Evolutionary conservation across 164 flowering plant species (phyloP), one percentile per base, ranked within the genome.

Genomic region (Vitis amurensis): DNA sequence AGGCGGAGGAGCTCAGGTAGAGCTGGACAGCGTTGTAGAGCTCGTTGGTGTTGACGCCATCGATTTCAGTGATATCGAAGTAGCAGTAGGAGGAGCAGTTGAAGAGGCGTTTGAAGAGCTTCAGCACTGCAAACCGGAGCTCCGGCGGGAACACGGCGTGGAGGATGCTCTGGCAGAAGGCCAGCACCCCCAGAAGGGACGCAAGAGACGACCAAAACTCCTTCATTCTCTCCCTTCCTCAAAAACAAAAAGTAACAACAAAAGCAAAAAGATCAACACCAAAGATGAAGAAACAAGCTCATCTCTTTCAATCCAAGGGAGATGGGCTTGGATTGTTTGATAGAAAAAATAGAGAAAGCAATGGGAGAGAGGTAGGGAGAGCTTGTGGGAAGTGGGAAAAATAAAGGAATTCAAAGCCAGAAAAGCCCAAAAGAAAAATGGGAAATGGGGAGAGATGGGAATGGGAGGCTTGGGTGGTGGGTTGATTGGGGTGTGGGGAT

Each of bases 31-130:
- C 89, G 81, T 83, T 86, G 91, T 91, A 91, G 72, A 93, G 92
- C 69, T 89, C 98, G 80, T 93, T 93, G 68, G 94, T 90, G 89
- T 89, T 90, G 64, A 90, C 96, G 53, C 98, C 97, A 72, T 94
- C 97, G 69, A 90, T 86, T 68, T 94, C 97, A 1, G 94, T 89
- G 74, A 93, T 89, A 83, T 93, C 98, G 76, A 84, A 90, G 87
- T 90, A 90, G 81, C 85, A 84, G 79, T 93, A 86, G 70, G 88
- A 66, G 48, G 95, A 91, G 58, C 79, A 77, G 78, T 73, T 60
- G 79, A 81, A 83, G 77, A 85, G 8, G 30, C 86, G 82, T 74
- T 77, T 67, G 78, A 83, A 67, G 83, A 90, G 65, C 47, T 86
- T 87, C 64, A 80, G 23, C 61, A 71, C 10, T 17, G 87, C 84